phyloP scores from a whole-genome alignment of 768 basidiomycete species.

The Clitopilus passeckerianus region DNA sequence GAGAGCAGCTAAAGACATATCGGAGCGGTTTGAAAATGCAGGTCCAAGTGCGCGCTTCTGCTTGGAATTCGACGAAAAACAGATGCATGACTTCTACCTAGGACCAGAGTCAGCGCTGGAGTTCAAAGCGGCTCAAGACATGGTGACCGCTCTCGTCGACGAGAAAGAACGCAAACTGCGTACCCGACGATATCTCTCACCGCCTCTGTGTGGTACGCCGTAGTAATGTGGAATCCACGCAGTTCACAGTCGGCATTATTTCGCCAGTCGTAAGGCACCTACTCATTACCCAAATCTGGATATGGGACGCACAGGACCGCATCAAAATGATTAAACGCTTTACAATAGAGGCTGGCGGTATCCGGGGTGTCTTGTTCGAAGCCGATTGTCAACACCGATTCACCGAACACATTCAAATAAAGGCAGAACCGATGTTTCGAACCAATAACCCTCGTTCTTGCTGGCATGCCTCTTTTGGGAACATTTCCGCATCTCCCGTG shows the following conservation, averaged over 20 bases:
- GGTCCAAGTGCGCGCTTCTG: conserved; percentile 1
- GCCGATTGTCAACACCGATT: background rate
- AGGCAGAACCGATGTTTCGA: background rate
- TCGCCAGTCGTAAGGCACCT: background rate
- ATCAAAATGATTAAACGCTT: background rate
- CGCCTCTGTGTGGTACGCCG: background rate
- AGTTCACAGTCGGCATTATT: background rate
- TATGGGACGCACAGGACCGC: background rate
- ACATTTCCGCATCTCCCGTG: background rate
- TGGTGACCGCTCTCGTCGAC: background rate
- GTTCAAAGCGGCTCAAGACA: background rate
- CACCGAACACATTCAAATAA: background rate
- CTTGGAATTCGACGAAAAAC: background rate
- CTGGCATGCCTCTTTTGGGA: background rate
- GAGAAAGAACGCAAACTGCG: background rate
- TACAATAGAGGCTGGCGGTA: background rate
- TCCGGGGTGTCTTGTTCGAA: background rate
- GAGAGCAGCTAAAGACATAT: background rate
- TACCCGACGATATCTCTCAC: background rate
- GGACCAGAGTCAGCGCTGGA: background rate
- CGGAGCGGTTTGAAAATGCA: background rate
- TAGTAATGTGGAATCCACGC: background rate
- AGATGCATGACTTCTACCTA: background rate
- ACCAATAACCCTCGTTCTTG: background rate
- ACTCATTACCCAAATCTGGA: background rate